These are phyloP conservation scores for Hibiscus trionum DNA, from an alignment of 345 rosid species.

Conservation along the genomic window DNA sequence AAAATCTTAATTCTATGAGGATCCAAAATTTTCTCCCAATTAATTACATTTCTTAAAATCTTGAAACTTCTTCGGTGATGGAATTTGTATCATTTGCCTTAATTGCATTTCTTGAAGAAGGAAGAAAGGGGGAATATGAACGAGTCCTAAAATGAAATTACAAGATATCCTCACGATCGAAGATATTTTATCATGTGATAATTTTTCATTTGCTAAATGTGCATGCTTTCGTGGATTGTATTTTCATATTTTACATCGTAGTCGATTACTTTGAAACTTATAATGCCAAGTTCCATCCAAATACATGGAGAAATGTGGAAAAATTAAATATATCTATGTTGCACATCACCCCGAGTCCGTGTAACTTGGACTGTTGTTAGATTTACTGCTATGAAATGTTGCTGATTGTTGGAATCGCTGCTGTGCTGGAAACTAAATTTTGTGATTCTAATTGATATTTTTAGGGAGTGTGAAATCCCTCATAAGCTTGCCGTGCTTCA, in stretches of 20 bases:
- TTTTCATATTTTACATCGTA: background rate
- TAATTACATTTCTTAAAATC: too few species aligned
- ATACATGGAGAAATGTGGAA: too few species aligned
- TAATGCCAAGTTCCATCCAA: background rate
- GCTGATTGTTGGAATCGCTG: background rate
- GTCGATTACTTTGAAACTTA: background rate
- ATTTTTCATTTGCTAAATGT: background rate
- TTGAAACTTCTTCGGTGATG: too few species aligned
- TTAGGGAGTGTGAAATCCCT: conserved; percentile 92
- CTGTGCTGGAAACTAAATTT: background rate
- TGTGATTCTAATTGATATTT: background rate
- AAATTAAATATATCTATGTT: too few species aligned
- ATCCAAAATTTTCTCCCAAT: too few species aligned
- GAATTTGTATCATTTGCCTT: background rate
- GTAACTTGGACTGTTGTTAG: background rate
- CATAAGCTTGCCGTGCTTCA: conserved; percentile 95
- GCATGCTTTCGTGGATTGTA: background rate
- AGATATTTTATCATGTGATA: too few species aligned
- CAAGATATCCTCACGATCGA: too few species aligned
- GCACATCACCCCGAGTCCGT: too few species aligned
- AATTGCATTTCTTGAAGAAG: too few species aligned
- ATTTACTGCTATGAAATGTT: background rate
- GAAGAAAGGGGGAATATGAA: too few species aligned
- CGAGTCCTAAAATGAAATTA: background rate
- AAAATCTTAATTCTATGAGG: too few species aligned